Base-by-base conservation (phyloP, 768 basidiomycete species). In the Boletus rubescentipes region DNA sequence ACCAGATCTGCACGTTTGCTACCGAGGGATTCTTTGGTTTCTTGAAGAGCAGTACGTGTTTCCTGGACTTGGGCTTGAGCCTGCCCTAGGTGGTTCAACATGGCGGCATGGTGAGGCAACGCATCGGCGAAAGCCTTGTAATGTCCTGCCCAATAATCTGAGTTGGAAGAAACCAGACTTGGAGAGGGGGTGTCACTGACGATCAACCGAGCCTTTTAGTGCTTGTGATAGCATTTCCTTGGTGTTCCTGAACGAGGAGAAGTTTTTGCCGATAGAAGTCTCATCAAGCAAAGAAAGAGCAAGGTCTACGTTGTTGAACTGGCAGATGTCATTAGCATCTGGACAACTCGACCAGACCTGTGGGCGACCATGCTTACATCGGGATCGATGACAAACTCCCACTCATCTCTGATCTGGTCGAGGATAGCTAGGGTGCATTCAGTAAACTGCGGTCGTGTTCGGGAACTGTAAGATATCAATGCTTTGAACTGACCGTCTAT, bases 111-210 rank as follows among this genome's bases (percentile, higher is more conserved):
- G 60, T 93, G 92, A 0, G 95, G 93, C 21, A 98, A 76, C 0
- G 94, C 87, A n/a, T 93, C 86, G 39, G 93, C 93, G 69, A 98
- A 98, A 3, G 94, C 86, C 71, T 96, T 87, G 67, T 95, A 97
- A 64, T 98, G 88, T 62, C 87, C 90, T 91, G 71, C n/a, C 40
- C 59, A 57, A 51, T 54, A 54, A 7, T 29, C 37, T 12, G 46
- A 56, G 52, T 46, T 31, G 31, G 15, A 47, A 45, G 38, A 49
- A 39, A 54, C 20, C n/a, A 46, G 23, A 16, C 12, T 41, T 9
- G 36, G 12, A 57, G 48, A 39, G 51, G 45, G 31, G 21, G 38
- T 9, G 29, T 16, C 26, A 82, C 88, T 66, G 69, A 87, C 91
- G 87, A 62, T 94, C 91, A 21, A 96, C 90, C 3, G 93, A 93